Conservation (phyloP, 2,329 filamentous ascomycete genomes). For the Chrysosporium keratinophilum region DNA sequence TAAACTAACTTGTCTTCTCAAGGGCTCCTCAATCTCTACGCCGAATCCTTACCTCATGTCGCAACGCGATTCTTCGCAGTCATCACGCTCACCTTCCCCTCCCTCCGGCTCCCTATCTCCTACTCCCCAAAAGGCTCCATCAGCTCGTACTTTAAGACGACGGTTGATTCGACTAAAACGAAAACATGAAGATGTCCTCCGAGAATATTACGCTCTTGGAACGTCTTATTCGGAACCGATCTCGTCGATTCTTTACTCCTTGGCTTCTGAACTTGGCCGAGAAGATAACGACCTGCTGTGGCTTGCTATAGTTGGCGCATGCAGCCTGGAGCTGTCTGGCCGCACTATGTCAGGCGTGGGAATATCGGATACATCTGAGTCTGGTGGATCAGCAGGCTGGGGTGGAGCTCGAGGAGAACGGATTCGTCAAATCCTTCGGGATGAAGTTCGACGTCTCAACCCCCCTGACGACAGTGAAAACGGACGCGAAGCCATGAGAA, state of each 20-base stretch:
- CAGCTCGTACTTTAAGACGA: constrained; percentile 60
- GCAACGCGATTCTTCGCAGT: constrained; percentile 36
- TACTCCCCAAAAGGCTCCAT: constrained; percentile 48
- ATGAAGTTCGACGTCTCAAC: constrained; percentile 89
- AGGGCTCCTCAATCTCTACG: constrained; percentile 35
- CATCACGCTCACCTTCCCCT: constrained; percentile 38
- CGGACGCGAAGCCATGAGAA: constrained; percentile 50
- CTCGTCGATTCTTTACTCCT: constrained; percentile 84
- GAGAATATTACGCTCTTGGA: constrained; percentile 75
- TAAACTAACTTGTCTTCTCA: constrained; percentile 8
- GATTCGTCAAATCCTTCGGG: constrained; percentile 74
- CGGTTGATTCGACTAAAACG: constrained; percentile 63
- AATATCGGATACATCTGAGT: constrained; percentile 45
- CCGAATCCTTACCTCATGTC: constrained; percentile 33
- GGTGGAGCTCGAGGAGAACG: constrained; percentile 70
- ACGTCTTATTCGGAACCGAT: constrained; percentile 91
- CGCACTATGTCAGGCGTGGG: constrained; percentile 72
- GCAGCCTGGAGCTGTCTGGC: constrained; percentile 85
- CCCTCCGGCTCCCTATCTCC: constrained; percentile 33
- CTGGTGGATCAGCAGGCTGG: constrained; percentile 57
- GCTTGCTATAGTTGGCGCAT: constrained; percentile 88
- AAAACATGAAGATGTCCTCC: constrained; percentile 65
- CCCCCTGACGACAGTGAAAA: constrained; percentile 55
- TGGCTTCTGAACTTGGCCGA: constrained; percentile 86
- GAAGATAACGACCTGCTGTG: constrained; percentile 96